These are phyloP conservation scores for Helichrysum umbraculigerum DNA, from an alignment of 129 eudicot genomes.

Conservation along the genomic window DNA sequence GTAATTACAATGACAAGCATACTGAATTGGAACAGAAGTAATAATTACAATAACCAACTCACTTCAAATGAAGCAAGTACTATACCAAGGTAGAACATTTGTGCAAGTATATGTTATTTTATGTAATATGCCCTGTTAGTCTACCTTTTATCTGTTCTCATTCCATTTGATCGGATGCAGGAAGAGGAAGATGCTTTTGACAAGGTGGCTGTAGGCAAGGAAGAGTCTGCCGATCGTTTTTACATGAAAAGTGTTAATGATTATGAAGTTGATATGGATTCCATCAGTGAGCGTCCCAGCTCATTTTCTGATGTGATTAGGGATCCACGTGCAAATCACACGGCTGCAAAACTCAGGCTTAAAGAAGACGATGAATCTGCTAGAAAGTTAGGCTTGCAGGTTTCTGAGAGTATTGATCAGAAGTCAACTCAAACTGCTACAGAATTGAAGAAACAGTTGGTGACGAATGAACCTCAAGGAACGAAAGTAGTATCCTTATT, in stretches of 20 bases:
- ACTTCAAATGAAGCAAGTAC: background rate
- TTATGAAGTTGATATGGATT: conserved; percentile 41
- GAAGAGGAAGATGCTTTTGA: conserved; percentile 89
- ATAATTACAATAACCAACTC: background rate
- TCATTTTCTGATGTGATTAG: conserved; percentile 40
- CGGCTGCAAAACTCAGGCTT: conserved; percentile 72
- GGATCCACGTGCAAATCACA: conserved; percentile 83
- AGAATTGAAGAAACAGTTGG: conserved; percentile 39
- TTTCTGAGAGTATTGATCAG: conserved; percentile 16
- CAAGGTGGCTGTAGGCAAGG: conserved; percentile 71
- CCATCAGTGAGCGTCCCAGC: conserved; percentile 52
- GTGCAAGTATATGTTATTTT: background rate
- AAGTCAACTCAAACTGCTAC: conserved; percentile 24
- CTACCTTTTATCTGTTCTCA: background rate
- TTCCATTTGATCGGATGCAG: conserved; percentile 36
- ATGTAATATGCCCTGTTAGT: background rate
- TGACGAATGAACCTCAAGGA: conserved; percentile 14
- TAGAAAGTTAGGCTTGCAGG: conserved; percentile 29
- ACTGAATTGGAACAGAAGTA: background rate
- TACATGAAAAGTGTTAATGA: conserved; percentile 55
- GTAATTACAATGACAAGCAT: too few species aligned
- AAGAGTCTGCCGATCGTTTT: conserved; percentile 50
- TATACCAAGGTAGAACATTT: background rate
- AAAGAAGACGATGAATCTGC: conserved; percentile 63
- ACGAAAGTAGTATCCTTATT: conserved; percentile 20